These are phyloP conservation scores for Perilla frutescens DNA, from an alignment of 257 asterid species.

Conservation along the genomic window DNA sequence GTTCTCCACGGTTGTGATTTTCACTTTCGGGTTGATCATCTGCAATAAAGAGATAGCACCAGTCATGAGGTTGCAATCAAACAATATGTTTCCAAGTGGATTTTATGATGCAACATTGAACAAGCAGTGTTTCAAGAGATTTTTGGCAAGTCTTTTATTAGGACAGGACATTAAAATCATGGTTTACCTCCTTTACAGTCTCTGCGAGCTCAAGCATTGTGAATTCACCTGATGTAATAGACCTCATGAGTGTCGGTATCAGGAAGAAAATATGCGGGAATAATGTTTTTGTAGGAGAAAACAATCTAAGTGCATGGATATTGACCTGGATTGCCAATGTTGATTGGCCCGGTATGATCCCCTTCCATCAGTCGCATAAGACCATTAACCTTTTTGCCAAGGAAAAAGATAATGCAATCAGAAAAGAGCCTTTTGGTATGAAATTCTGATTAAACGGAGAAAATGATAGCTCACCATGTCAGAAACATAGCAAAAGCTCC, in stretches of 20 bases:
- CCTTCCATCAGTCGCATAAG: constrained; percentile 95
- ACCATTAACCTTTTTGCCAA: constrained; percentile 73
- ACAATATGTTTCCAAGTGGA: background rate
- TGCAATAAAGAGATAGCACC: constrained; percentile 30
- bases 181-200: constrained; percentile 84
- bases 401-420: constrained; percentile 8
- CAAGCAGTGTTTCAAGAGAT: background rate
- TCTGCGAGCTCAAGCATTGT: constrained; percentile 97
- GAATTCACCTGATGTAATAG: constrained; percentile 72
- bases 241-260: constrained; percentile 4
- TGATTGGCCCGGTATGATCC: constrained; percentile 82
- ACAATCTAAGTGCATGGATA: background rate
- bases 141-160: too few species aligned
- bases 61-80: background rate
- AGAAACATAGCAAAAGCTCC: constrained; percentile 94
- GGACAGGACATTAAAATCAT: too few species aligned
- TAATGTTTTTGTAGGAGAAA: background rate
- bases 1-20: constrained; percentile 78
- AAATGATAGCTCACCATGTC: constrained; percentile 65
- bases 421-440: background rate
- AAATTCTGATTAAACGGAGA: background rate
- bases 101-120: background rate
- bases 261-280: background rate
- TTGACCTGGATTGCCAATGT: constrained; percentile 95
- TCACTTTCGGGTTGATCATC: constrained; percentile 78